These are phyloP conservation scores for Teratosphaeria viscida DNA, from an alignment of 2,329 filamentous ascomycete species.

Conservation along the genomic window DNA sequence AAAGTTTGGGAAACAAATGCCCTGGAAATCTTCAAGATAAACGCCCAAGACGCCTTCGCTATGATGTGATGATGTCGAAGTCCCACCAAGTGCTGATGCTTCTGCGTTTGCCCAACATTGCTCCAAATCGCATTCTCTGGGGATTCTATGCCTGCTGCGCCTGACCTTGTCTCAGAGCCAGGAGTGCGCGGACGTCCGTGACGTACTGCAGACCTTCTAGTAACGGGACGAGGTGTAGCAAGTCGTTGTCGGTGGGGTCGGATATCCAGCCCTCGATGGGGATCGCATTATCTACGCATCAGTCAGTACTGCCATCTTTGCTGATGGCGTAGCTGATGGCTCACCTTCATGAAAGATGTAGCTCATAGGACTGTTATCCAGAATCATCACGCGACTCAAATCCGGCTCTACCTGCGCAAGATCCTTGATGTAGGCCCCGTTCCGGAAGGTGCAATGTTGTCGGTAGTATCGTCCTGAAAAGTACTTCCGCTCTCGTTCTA, in stretches of 20 bases:
- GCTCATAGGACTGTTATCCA: conserved; percentile 96
- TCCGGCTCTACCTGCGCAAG: conserved; percentile 92
- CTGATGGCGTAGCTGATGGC: conserved; percentile 19
- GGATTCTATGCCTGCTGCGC: conserved; percentile 23
- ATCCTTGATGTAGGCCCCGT: conserved; percentile 97
- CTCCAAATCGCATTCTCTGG: background rate
- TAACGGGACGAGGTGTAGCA: conserved; percentile 84
- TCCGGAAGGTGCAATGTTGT: conserved; percentile 91
- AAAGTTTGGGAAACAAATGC: background rate
- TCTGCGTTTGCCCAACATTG: background rate
- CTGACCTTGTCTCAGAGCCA: conserved; percentile 82
- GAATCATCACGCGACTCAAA: conserved; percentile 94
- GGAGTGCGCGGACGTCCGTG: conserved; percentile 82
- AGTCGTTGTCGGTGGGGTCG: conserved; percentile 91
- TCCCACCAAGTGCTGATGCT: background rate
- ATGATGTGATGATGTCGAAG: background rate
- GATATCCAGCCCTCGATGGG: conserved; percentile 99
- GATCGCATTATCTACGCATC: conserved; percentile 76
- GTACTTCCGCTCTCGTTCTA: conserved; percentile 93
- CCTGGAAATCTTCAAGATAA: background rate
- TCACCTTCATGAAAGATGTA: conserved; percentile 97
- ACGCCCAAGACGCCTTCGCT: background rate
- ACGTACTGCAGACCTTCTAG: conserved; percentile 93
- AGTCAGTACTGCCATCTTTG: background rate
- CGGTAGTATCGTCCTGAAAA: conserved; percentile 90